Base-by-base conservation (phyloP, 306 rosid genomes). In the Acacia acuminata region DNA sequence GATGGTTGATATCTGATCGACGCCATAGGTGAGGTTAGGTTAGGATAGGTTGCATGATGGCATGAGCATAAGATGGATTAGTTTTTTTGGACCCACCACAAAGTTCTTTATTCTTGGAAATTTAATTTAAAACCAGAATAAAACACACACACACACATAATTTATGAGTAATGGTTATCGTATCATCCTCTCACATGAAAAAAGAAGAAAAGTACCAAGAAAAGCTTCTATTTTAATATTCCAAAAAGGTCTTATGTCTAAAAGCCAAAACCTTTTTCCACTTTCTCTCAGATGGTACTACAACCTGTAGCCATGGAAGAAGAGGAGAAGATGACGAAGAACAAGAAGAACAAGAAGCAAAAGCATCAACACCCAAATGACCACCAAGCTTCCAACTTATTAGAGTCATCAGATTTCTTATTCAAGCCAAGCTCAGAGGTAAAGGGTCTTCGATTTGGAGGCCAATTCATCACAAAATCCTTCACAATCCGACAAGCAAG, bases 381-480 rank as follows among this genome's bases (percentile, higher is more conserved):
- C 0, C 90, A 92, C 78, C 97, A 93, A 86, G 84, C 87, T 77
- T 82, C 90, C 19, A 91, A 89, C 15, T 60, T 60, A 24, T 24
- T 60, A 71, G 77, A 90, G 27, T 47, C 90, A 44, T 89, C 97
- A 20, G 96, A 96, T 90, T 91, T 96, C 87, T 92, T 94, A 10
- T 96, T 96, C 92, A 93, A 92, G 78, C 92, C 94, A 51, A 82
- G 77, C 83, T 90, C 96, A 6, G 96, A 96, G 4, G 99, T 96
- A 22, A 96, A 96, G 76, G 99, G 99, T 36, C 90, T 96, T 71
- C 81, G 97, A 50, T 95, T 95, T 34, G 99, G 99, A 15, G 96
- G 99, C 73, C 99, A 95, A n/a, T 89, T 93, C 98, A 79, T 95
- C 66, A 94, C 92, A 7, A 95, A 93, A 83, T 95, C 99, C 43